Evolutionary conservation across 305 asterid species (phyloP).

Genomic region (Fraxinus sp.): DNA sequence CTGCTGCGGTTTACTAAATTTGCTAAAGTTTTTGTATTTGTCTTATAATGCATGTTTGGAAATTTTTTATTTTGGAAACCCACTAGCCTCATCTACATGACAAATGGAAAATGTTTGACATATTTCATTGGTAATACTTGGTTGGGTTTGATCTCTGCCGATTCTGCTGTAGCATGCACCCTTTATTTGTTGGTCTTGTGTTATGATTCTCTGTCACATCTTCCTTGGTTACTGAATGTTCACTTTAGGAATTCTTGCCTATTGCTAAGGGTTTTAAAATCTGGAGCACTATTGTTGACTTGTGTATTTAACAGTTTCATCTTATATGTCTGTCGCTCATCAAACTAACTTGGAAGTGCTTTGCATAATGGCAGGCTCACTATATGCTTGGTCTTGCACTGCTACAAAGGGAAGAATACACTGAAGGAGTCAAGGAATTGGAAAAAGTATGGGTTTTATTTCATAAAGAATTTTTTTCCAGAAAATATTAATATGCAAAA

Average conservation of each 20-base stretch:
- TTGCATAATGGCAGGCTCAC: conserved; percentile 60
- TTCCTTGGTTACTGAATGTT: background rate
- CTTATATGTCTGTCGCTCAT: conserved; percentile 2
- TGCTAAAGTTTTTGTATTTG: background rate
- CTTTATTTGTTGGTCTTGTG: background rate
- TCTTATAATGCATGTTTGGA: background rate
- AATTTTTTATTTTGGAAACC: background rate
- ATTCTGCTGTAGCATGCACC: background rate
- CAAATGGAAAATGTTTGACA: background rate
- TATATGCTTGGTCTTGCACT: conserved; percentile 92
- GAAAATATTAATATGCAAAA: background rate
- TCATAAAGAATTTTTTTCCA: background rate
- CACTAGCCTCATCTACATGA: background rate
- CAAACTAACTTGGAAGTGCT: conserved; percentile 21
- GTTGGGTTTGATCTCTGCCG: background rate
- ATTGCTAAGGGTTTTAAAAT: background rate
- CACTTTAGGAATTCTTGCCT: background rate
- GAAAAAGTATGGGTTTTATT: conserved; percentile 53
- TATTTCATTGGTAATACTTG: background rate
- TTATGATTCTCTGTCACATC: background rate
- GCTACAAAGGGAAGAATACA: conserved; percentile 60
- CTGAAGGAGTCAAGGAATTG: conserved; percentile 82
- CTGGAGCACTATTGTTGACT: background rate
- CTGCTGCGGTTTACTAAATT: background rate
- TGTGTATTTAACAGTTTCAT: background rate